Percentiles rank a stretch among this genome's conserved stretches.
phyloP scores from a whole-genome alignment of 345 rosid genomes.

The Arabis alpina region DNA sequence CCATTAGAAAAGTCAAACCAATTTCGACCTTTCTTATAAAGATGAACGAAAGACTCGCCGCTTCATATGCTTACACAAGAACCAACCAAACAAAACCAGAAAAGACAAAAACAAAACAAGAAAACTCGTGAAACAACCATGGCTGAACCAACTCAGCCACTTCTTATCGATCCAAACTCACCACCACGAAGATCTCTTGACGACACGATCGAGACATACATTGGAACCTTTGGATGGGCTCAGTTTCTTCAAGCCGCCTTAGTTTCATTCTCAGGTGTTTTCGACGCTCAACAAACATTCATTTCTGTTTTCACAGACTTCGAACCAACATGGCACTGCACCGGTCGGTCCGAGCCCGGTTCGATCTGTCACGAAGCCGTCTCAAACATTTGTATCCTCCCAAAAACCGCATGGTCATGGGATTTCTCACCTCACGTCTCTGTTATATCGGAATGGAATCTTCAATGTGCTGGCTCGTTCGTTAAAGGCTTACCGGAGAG shows the following conservation, averaged over 20 bases:
- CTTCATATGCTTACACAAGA: not conserved
- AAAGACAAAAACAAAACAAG: not conserved
- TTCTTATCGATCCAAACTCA: constrained; percentile 33
- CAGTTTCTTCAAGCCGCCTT: constrained; percentile 56
- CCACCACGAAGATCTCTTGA: constrained; percentile 36
- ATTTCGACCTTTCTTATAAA: not conserved
- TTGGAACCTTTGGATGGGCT: constrained; percentile 43
- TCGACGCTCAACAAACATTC: constrained; percentile 74
- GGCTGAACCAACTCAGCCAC: constrained; percentile 40
- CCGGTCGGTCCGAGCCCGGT: not conserved
- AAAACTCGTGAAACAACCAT: constrained; percentile 19
- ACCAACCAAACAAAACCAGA: not conserved
- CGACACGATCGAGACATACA: constrained; percentile 39
- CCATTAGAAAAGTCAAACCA: constrained; percentile 26
- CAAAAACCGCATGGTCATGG: constrained; percentile 57
- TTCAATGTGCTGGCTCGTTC: constrained; percentile 53
- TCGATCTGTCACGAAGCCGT: constrained; percentile 34
- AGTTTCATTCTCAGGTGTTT: constrained; percentile 57
- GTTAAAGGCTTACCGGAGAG: constrained; percentile 64
- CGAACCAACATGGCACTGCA: constrained; percentile 63
- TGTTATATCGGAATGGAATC: constrained; percentile 60
- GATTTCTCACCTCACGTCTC: constrained; percentile 45
- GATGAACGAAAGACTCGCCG: constrained; percentile 21
- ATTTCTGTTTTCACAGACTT: constrained; percentile 63
- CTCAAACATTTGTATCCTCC: constrained; percentile 49